phyloP scores from a whole-genome alignment of 495 filamentous ascomycete genomes.

The Tuber calosporum region DNA sequence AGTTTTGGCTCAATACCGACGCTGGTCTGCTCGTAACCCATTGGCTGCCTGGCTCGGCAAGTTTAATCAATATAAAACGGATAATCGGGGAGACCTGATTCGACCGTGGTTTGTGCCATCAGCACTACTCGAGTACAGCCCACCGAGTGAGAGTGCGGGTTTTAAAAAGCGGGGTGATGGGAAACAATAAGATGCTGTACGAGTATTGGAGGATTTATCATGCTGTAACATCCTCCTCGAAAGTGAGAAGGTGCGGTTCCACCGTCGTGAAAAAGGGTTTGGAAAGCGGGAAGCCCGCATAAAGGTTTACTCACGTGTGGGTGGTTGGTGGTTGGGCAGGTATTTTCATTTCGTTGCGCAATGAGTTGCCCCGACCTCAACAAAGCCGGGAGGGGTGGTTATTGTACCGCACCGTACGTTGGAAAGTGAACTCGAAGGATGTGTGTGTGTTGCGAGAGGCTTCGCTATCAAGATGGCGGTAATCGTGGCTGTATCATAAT shows the following conservation, averaged over 20 bases:
- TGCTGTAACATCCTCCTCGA: neutral
- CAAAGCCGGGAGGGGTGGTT: neutral
- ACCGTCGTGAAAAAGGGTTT: neutral
- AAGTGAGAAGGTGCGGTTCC: neutral
- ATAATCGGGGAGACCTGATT: neutral
- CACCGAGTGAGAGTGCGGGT: neutral
- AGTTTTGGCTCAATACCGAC: neutral
- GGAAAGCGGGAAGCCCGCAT: neutral
- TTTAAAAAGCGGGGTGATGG: neutral
- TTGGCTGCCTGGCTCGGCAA: neutral
- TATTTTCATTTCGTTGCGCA: neutral
- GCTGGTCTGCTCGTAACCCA: neutral
- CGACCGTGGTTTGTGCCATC: neutral
- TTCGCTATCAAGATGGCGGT: neutral
- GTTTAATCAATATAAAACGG: neutral
- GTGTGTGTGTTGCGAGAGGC: neutral
- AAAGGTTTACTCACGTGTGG: neutral
- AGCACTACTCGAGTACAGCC: neutral
- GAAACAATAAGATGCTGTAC: neutral
- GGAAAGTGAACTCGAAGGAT: neutral
- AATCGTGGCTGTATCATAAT: neutral
- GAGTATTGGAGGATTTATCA: neutral
- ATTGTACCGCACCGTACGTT: too few species aligned
- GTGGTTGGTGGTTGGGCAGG: neutral
- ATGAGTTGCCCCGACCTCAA: neutral